phyloP scores from a whole-genome alignment of 2,329 filamentous ascomycete genomes.

The Ophiocordyceps camponoti-leonardi region DNA sequence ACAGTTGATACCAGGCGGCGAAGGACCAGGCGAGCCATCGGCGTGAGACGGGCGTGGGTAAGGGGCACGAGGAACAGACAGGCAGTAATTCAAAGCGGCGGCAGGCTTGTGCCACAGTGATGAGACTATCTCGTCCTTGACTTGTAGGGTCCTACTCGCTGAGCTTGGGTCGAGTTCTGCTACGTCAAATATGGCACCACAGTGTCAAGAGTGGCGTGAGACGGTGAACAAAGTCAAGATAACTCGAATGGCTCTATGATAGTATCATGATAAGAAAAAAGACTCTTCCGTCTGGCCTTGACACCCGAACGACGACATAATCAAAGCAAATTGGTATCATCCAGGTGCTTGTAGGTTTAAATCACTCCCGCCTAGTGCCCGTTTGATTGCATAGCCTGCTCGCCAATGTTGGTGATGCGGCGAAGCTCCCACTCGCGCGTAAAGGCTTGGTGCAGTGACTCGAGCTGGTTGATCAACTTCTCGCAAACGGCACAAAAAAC shows the following conservation, averaged over 20 bases:
- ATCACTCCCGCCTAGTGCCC: conserved; percentile 11
- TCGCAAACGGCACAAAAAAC: conserved; percentile 67
- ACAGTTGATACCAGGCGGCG: conserved; percentile 65
- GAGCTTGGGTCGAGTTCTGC: no score
- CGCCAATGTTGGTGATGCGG: conserved; percentile 60
- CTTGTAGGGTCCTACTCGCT: no score
- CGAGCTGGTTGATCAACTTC: conserved; percentile 66
- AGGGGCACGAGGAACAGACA: background rate
- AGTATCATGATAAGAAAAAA: background rate
- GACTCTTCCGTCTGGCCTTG: background rate
- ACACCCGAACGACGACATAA: conserved; percentile 1
- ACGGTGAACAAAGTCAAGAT: background rate
- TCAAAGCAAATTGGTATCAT: conserved; percentile 3
- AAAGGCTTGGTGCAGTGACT: conserved; percentile 69
- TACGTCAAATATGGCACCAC: background rate
- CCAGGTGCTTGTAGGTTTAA: conserved; percentile 11
- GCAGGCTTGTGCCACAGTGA: background rate
- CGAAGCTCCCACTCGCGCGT: conserved; percentile 82
- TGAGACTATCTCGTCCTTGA: background rate
- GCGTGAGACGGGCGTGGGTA: background rate
- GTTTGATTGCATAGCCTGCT: conserved; percentile 28
- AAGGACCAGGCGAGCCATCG: conserved; percentile 33
- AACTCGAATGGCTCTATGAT: background rate
- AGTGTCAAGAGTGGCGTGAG: background rate
- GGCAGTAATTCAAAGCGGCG: background rate